Base-by-base conservation (phyloP, 805 yeast species). In the Nakazawaea ambrosiae region DNA sequence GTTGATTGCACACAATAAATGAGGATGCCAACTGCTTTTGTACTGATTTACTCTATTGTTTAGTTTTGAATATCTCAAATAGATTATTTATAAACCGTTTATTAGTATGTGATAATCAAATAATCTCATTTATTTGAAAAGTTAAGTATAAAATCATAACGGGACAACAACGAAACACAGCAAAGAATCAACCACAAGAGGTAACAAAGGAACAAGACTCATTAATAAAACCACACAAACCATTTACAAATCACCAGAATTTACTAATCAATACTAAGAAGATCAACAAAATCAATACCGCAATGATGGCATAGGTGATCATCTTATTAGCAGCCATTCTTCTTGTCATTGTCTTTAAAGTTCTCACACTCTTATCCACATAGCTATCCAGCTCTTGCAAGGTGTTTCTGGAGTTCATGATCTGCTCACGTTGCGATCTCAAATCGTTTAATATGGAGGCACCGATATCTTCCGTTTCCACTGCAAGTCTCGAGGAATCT, bases 401-500 rank as follows among this genome's bases (percentile, higher is more conserved):
- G 0, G 95, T 85, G 49, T 82, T 84, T 57, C 97, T 75, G 17
- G 96, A 77, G 49, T 89, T 87, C 37, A 76, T 65, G 31, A 92
- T 74, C 53, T 94, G 97, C 52, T 92, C 98, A 41, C 98, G 69
- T 63, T 92, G 98, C 19, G 95, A 81, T 43, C 96, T 71, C 47
- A 92, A 65, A 55, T 90, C 96, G 49, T 78, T 78, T 61, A 92
- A 70, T 36, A 92, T 92, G 46, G 83, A 81, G 11, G 96, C 86
- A 2, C 98, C 98, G 36, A 92, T 78, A 23, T 70, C 69, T 59
- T 92, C 98, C 0, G 98, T 88, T 49, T 92, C 98, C 36, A 83
- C 66, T 5, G 97, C 98, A 3, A 88, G 68, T 48, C 97, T 70
- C 45, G 90, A 94, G 16, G 92, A 81, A 33, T 92, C 97, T 42